Conservation (phyloP, 352 stramenopile species). For the Phytopythium helicoides region DNA sequence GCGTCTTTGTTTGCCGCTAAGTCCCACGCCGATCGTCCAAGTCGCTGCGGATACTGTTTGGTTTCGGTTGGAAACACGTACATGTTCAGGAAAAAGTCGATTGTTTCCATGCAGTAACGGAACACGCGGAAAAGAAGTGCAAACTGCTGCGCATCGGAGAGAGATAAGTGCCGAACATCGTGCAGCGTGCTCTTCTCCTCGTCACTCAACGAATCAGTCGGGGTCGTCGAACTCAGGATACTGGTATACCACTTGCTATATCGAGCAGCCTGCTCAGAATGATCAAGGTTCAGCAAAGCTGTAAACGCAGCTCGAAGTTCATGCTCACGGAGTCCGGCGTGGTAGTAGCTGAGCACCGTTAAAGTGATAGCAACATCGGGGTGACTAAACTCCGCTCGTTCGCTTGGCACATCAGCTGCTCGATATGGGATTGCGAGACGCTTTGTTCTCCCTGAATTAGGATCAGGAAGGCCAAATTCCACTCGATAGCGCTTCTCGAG, state of each 20-base stretch:
- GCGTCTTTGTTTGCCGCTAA: slow-evolving; percentile 47
- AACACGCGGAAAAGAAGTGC: slow-evolving; percentile 46
- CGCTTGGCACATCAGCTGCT: slow-evolving; percentile 76
- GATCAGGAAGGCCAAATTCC: too few species aligned
- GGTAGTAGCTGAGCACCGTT: slow-evolving; percentile 86
- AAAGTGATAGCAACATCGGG: slow-evolving; percentile 84
- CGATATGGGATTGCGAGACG: slow-evolving; percentile 86
- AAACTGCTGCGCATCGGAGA: slow-evolving; percentile 68
- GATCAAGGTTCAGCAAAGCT: slow-evolving; percentile 55
- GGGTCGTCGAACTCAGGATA: too few species aligned
- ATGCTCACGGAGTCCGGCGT: slow-evolving; percentile 48
- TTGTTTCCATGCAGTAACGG: slow-evolving; percentile 54
- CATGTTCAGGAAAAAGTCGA: slow-evolving; percentile 87
- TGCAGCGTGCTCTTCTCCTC: slow-evolving; percentile 38
- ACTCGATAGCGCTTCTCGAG: slow-evolving; percentile 85
- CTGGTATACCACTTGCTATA: slow-evolving; percentile 76
- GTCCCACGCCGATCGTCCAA: slow-evolving; percentile 83
- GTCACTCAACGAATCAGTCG: too few species aligned
- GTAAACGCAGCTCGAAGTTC: slow-evolving; percentile 57
- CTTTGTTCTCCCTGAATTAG: slow-evolving; percentile 53
- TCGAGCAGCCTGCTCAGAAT: slow-evolving; percentile 50
- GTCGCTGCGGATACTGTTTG: slow-evolving; percentile 67
- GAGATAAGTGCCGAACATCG: slow-evolving; percentile 67
- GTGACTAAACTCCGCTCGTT: slow-evolving; percentile 87
- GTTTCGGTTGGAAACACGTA: slow-evolving; percentile 84